Evolutionary conservation across 75 land plant species (phyloP).

Genomic region (Azolla pinnata): DNA sequence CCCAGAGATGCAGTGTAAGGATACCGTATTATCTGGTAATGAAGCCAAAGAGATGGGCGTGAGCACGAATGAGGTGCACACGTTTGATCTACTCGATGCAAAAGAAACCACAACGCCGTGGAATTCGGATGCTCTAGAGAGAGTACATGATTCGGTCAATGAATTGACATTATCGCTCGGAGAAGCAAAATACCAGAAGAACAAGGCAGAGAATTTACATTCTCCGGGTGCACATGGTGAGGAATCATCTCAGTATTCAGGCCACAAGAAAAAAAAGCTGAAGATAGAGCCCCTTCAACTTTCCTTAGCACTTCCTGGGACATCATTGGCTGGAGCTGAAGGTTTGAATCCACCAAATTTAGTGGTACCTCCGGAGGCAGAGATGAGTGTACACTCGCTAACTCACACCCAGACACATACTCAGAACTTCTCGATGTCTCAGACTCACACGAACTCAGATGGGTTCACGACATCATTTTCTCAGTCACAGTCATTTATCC

Average conservation of each 20-base stretch:
- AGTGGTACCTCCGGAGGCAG: slow-evolving; percentile 20
- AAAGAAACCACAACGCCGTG: not conserved
- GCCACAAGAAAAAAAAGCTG: slow-evolving; percentile 36
- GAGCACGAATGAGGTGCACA: not conserved
- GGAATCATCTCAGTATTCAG: slow-evolving; percentile 10
- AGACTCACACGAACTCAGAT: slow-evolving; percentile 47
- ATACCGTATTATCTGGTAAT: not conserved
- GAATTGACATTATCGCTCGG: slow-evolving; percentile 15
- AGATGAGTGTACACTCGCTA: slow-evolving; percentile 47
- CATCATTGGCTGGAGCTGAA: slow-evolving; percentile 35
- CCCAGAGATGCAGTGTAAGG: not conserved
- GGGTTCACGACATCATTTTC: slow-evolving; percentile 78
- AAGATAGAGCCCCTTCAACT: slow-evolving; percentile 59
- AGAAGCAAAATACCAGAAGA: slow-evolving; percentile 20
- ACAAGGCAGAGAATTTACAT: slow-evolving; percentile 43
- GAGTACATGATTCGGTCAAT: not conserved
- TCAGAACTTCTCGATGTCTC: slow-evolving; percentile 16
- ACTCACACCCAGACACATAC: slow-evolving; percentile 23
- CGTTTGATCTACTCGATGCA: not conserved
- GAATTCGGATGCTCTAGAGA: not conserved
- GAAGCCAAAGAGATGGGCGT: not conserved
- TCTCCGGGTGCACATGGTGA: slow-evolving; percentile 14
- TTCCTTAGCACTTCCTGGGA: slow-evolving; percentile 64
- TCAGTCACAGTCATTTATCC: slow-evolving; percentile 65
- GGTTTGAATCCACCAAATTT: slow-evolving; percentile 12